These are phyloP conservation scores for Solanum sparsipilum DNA, from an alignment of 257 asterid genomes.

Conservation along the genomic window DNA sequence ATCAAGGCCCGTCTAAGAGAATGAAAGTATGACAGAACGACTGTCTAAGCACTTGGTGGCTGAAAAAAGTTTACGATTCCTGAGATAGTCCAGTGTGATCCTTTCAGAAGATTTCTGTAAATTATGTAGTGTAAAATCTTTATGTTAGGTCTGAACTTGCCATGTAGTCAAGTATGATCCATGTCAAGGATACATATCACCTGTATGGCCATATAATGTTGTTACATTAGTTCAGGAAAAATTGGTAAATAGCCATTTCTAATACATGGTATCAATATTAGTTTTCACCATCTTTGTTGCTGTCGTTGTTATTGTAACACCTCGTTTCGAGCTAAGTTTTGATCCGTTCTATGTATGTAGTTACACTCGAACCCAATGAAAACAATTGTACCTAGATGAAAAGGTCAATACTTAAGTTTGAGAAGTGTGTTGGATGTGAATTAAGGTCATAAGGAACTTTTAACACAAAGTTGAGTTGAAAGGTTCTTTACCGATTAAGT, in stretches of 20 bases:
- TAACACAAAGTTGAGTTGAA: not conserved
- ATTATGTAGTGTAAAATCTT: not conserved
- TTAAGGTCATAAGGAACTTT: not conserved
- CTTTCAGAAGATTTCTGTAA: not conserved
- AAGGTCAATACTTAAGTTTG: not conserved
- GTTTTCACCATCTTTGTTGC: not conserved
- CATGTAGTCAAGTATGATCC: not conserved
- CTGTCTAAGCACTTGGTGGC: not conserved
- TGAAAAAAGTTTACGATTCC: not conserved
- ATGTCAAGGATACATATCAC: not conserved
- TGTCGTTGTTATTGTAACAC: not conserved
- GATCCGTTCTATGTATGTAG: not conserved
- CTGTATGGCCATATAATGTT: not conserved
- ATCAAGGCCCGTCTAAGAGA: conserved; percentile 92
- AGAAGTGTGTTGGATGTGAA: not conserved
- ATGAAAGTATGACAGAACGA: conserved; percentile 34
- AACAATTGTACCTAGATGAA: not conserved
- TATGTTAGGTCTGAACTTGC: not conserved
- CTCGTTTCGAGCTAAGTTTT: not conserved
- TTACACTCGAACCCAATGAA: not conserved
- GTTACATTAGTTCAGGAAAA: not conserved
- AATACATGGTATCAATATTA: not conserved
- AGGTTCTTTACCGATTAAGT: not conserved
- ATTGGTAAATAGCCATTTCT: not conserved
- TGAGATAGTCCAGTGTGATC: not conserved